These are phyloP conservation scores for Leccinum pallidistipes DNA, from an alignment of 1,284 basidiomycete genomes.

Conservation along the genomic window DNA sequence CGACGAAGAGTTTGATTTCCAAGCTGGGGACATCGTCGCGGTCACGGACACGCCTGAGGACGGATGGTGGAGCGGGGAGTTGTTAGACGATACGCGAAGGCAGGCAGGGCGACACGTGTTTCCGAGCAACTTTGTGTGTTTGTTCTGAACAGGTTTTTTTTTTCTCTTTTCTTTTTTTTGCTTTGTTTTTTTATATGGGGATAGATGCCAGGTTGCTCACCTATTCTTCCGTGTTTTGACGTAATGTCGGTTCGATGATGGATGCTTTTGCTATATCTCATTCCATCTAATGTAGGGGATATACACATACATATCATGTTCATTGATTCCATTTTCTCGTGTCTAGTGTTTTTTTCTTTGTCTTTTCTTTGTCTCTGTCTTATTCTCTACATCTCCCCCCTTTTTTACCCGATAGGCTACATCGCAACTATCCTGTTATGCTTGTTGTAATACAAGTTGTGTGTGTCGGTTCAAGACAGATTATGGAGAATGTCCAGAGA, in stretches of 20 bases:
- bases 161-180: neutral
- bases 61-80: conserved; percentile 90
- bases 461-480: too few relatives aligned
- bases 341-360: neutral
- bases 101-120: conserved; percentile 82
- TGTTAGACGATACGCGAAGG: conserved; percentile 83
- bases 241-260: neutral
- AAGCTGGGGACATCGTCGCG: conserved; percentile 88
- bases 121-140: conserved; percentile 88
- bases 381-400: neutral
- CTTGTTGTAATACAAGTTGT: too few relatives aligned
- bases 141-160: conserved; percentile 28
- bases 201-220: neutral
- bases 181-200: neutral
- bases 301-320: neutral
- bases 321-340: neutral
- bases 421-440: too few relatives aligned
- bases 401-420: neutral
- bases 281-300: neutral
- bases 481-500: too few relatives aligned
- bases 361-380: neutral
- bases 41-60: conserved; percentile 91
- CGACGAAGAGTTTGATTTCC: conserved; percentile 90
- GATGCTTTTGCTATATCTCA: neutral
- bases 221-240: neutral